A percentile compares a stretch with the other conserved stretches of the same genome.
Evolutionary conservation across 768 basidiomycete species (phyloP).

Genomic region (Tricholoma flavovirens): DNA sequence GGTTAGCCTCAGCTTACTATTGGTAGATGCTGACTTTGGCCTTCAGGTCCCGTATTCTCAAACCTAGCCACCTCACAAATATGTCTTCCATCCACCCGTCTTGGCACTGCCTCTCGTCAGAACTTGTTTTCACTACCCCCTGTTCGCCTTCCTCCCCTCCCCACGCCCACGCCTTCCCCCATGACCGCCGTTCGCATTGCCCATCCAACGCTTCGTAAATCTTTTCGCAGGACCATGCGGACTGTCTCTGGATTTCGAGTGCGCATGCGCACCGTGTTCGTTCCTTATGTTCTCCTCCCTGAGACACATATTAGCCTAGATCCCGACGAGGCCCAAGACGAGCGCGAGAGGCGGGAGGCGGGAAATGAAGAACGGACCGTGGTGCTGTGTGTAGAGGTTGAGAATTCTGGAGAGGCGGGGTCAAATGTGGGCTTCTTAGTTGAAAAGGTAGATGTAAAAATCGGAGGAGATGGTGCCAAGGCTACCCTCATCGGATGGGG

Average conservation of each 20-base stretch:
- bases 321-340: constrained; percentile 38
- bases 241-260: constrained; percentile 83
- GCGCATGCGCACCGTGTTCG: constrained; percentile 91
- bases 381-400: constrained; percentile 87
- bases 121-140: constrained; percentile 61
- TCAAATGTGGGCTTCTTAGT: constrained; percentile 64
- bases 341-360: constrained; percentile 57
- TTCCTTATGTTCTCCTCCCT: constrained; percentile 75
- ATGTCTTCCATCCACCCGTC: constrained; percentile 60
- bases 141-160: constrained; percentile 35
- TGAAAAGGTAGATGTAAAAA: constrained; percentile 66
- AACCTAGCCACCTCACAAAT: constrained; percentile 25
- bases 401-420: constrained; percentile 68
- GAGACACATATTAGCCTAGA: constrained; percentile 27
- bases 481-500: constrained; percentile 50
- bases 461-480: constrained; percentile 60
- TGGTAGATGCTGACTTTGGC: neutral
- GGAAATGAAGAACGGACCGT: constrained; percentile 78
- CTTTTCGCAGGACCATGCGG: constrained; percentile 72
- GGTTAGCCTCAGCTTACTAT: neutral
- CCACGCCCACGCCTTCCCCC: constrained; percentile 43
- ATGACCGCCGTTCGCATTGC: constrained; percentile 42
- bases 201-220: constrained; percentile 74
- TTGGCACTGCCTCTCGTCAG: constrained; percentile 63
- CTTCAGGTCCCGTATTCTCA: constrained; percentile 41